These are phyloP conservation scores for Sarocladium brachiariae DNA, from an alignment of 2,329 filamentous ascomycete genomes.

Conservation along the genomic window DNA sequence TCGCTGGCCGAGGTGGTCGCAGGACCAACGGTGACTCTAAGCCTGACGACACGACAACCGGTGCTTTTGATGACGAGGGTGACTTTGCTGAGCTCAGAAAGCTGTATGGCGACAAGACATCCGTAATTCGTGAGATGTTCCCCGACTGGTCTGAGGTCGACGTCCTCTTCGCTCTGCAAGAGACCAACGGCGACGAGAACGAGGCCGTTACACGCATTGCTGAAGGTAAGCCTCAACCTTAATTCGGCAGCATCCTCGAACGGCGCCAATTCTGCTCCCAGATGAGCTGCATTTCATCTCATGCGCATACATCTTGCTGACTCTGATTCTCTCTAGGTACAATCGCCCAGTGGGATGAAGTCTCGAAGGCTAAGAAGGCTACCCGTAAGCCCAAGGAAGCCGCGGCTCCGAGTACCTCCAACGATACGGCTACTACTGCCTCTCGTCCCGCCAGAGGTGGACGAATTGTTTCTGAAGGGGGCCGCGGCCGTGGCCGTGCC, in stretches of 20 bases:
- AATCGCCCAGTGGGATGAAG: constrained; percentile 78
- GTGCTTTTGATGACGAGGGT: constrained; percentile 69
- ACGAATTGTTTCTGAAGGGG: constrained; percentile 54
- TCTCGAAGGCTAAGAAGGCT: constrained; percentile 74
- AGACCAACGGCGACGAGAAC: constrained; percentile 74
- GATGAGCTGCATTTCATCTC: background rate
- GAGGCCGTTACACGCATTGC: constrained; percentile 71
- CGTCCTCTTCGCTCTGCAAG: constrained; percentile 85
- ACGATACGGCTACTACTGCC: constrained; percentile 35
- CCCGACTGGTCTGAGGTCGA: constrained; percentile 94
- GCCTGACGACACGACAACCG: constrained; percentile 49
- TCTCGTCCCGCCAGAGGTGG: constrained; percentile 51
- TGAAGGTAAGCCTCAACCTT: constrained; percentile 53
- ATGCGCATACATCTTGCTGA: constrained; percentile 11
- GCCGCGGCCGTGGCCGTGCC: constrained; percentile 55
- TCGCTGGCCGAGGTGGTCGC: constrained; percentile 65
- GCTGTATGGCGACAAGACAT: constrained; percentile 73
- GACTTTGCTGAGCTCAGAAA: constrained; percentile 90
- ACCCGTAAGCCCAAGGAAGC: constrained; percentile 66
- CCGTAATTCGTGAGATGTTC: constrained; percentile 85
- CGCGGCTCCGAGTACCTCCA: constrained; percentile 37
- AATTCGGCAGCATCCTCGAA: background rate
- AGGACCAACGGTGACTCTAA: constrained; percentile 67
- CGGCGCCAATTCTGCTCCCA: background rate
- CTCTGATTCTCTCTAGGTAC: constrained; percentile 38